A percentile compares a stretch with the other conserved stretches of the same genome.
Evolutionary conservation across 192 early-diverging fungal genomes (phyloP).

Genomic region (Coemansia sp.): DNA sequence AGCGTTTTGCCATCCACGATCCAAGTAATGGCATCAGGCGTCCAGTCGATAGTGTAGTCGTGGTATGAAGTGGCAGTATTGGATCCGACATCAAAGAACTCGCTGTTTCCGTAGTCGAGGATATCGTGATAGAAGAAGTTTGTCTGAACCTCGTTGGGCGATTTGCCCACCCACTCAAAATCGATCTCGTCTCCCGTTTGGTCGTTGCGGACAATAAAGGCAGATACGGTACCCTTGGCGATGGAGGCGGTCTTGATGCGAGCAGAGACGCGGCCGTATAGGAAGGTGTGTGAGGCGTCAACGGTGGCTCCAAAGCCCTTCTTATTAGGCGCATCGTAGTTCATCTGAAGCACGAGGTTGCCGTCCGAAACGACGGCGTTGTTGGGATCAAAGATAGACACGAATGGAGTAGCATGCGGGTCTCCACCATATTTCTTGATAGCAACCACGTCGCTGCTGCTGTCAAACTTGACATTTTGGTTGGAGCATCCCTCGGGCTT

Average conservation of each 20-base stretch:
- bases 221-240: constrained; percentile 60
- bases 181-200: constrained; percentile 67
- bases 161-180: constrained; percentile 64
- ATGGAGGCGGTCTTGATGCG: constrained; percentile 62
- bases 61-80: constrained; percentile 58
- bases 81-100: constrained; percentile 28
- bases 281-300: constrained; percentile 42
- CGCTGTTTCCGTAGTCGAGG: constrained; percentile 60
- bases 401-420: constrained; percentile 46
- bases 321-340: constrained; percentile 37
- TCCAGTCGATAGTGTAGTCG: constrained; percentile 66
- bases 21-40: constrained; percentile 60
- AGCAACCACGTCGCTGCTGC: constrained; percentile 22
- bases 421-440: constrained; percentile 33
- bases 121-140: constrained; percentile 65
- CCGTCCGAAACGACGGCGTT: constrained; percentile 35
- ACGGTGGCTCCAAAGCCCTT: constrained; percentile 64
- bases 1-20: constrained; percentile 59
- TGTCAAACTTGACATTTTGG: constrained; percentile 40
- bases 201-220: constrained; percentile 59
- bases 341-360: constrained; percentile 47
- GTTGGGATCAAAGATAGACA: constrained; percentile 49
- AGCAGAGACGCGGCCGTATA: constrained; percentile 64
- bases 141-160: constrained; percentile 60
- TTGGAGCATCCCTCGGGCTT: constrained; percentile 40